Percentiles rank a stretch among this genome's conserved stretches.
Conservation (phyloP, 2,329 filamentous ascomycete genomes). For the Parastagonospora nodorum region DNA sequence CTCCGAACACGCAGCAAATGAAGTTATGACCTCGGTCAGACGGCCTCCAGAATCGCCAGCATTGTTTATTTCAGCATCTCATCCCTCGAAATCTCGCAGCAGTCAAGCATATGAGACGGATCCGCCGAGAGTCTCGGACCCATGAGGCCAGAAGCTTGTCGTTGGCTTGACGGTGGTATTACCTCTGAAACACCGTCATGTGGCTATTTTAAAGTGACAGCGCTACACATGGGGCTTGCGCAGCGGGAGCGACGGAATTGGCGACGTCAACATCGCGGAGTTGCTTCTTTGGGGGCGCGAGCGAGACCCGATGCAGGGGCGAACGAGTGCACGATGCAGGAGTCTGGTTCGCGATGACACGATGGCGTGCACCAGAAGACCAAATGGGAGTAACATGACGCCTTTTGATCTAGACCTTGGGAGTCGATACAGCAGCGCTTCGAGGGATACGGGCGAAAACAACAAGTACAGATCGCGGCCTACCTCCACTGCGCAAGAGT, state of each 20-base stretch:
- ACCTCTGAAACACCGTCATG: constrained; percentile 24
- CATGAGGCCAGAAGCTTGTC: constrained; percentile 18
- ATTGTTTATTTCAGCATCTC: constrained; percentile 3
- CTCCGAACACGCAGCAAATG: too few relatives aligned
- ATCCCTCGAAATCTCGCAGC: constrained; percentile 3
- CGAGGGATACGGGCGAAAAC: background rate
- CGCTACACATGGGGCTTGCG: constrained; percentile 14
- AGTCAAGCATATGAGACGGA: constrained; percentile 16
- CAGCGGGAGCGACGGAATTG: constrained; percentile 9
- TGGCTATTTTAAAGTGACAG: constrained; percentile 16
- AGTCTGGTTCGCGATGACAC: constrained; percentile 1
- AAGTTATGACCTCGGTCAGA: too few relatives aligned
- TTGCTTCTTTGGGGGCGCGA: constrained; percentile 7
- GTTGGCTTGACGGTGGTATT: constrained; percentile 22
- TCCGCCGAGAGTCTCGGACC: constrained; percentile 2
- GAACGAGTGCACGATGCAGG: constrained; percentile 5
- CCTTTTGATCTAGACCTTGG: background rate
- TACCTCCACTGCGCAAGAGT: background rate
- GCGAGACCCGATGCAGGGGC: constrained; percentile 13
- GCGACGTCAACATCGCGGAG: constrained; percentile 5
- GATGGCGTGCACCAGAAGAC: background rate
- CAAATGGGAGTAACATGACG: background rate
- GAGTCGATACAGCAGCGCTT: background rate
- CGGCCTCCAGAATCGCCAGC: background rate
- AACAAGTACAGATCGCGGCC: too few relatives aligned